These are phyloP conservation scores for Ogataea methanolica DNA, from an alignment of 805 yeast genomes.

Conservation along the genomic window DNA sequence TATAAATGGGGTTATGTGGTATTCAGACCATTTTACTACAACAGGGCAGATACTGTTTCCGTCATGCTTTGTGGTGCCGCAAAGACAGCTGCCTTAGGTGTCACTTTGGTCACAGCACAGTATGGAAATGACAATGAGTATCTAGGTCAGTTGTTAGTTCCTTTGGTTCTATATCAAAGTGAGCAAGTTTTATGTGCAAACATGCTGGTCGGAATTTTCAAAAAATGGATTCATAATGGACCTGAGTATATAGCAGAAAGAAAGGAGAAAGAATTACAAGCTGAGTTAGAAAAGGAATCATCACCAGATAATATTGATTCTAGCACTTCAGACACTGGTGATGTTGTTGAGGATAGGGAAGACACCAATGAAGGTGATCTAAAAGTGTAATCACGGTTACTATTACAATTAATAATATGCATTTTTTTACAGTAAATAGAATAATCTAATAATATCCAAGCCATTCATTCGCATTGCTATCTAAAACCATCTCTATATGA, in stretches of 20 bases:
- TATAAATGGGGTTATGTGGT: constrained; percentile 43
- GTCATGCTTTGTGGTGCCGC: constrained; percentile 90
- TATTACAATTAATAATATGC: too few species aligned
- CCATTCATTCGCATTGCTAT: background rate
- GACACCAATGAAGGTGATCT: too few species aligned
- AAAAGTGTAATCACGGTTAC: too few species aligned
- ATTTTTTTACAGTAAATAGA: too few species aligned
- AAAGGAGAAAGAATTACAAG: background rate
- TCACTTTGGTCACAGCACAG: constrained; percentile 59
- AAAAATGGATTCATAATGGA: constrained; percentile 55
- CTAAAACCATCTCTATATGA: background rate
- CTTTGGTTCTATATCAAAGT: constrained; percentile 81
- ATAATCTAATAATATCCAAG: background rate
- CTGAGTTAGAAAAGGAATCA: background rate
- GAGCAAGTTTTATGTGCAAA: constrained; percentile 85
- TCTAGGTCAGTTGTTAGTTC: constrained; percentile 71
- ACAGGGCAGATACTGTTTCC: constrained; percentile 67
- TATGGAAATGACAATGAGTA: constrained; percentile 60
- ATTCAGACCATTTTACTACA: constrained; percentile 65
- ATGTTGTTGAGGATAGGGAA: background rate
- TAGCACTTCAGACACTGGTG: background rate
- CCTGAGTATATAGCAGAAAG: constrained; percentile 13
- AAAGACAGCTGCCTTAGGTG: constrained; percentile 89
- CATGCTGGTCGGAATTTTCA: constrained; percentile 59
- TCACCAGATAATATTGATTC: background rate